Conservation (phyloP, 352 stramenopile species). For the Globisporangium nunn region DNA sequence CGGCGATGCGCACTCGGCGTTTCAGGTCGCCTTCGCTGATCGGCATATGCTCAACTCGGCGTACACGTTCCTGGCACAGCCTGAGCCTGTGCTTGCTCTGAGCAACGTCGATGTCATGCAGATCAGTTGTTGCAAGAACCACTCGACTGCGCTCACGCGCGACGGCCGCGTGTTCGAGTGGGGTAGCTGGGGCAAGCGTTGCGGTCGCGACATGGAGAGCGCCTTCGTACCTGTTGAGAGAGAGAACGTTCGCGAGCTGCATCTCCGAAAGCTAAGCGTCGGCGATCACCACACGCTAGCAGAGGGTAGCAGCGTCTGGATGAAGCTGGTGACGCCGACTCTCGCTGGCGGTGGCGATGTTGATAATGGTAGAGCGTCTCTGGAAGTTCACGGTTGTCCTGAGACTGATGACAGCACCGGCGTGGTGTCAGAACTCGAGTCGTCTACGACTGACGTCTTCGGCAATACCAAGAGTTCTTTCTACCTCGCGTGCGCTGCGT, state of each 20-base stretch:
- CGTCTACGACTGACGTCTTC: neutral
- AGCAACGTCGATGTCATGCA: constrained; percentile 32
- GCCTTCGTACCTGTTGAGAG: constrained; percentile 47
- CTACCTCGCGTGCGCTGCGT: constrained; percentile 19
- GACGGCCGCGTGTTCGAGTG: constrained; percentile 52
- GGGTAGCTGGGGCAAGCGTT: constrained; percentile 60
- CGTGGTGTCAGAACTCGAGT: neutral
- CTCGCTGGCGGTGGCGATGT: constrained; percentile 1
- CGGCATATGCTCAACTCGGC: constrained; percentile 56
- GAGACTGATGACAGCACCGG: constrained; percentile 9
- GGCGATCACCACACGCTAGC: constrained; percentile 7
- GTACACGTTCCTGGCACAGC: constrained; percentile 55
- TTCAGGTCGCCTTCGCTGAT: constrained; percentile 62
- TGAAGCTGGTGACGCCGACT: constrained; percentile 20
- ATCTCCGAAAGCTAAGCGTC: constrained; percentile 9
- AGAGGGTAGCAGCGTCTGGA: constrained; percentile 64
- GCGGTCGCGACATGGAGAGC: constrained; percentile 44
- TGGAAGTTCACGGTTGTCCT: neutral
- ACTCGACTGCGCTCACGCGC: constrained; percentile 36
- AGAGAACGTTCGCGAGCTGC: constrained; percentile 13
- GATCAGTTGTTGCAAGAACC: constrained; percentile 50
- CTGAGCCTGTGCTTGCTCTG: constrained; percentile 51
- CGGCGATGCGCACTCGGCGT: constrained; percentile 40
- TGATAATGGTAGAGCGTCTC: neutral
- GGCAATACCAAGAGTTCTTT: constrained; percentile 8